These are phyloP conservation scores for Cladosporium sp. DNA, from an alignment of 2,329 filamentous ascomycete genomes.

Conservation along the genomic window DNA sequence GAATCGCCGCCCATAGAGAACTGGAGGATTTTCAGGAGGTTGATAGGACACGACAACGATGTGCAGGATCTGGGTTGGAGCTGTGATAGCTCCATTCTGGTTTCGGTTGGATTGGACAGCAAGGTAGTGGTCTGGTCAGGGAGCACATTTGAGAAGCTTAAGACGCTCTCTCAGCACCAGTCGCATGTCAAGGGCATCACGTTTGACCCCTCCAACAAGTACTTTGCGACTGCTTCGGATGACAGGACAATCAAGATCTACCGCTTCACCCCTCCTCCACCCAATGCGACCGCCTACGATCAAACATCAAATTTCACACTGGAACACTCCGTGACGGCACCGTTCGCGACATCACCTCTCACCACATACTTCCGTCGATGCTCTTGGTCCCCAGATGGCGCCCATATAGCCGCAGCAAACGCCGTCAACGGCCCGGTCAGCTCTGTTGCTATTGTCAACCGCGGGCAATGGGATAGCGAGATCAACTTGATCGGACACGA, in stretches of 20 bases:
- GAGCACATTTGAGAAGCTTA: conserved; percentile 95
- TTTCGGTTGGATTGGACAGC: conserved; percentile 94
- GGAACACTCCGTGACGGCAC: conserved; percentile 83
- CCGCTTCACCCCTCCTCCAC: conserved; percentile 84
- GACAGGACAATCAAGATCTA: conserved; percentile 97
- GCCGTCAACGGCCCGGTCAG: conserved; percentile 96
- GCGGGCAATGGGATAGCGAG: conserved; percentile 89
- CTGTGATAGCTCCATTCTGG: conserved; percentile 88
- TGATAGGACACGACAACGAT: conserved; percentile 97
- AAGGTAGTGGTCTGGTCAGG: conserved; percentile 99
- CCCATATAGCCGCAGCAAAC: conserved; percentile 95
- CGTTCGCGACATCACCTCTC: conserved; percentile 86
- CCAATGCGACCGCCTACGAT: conserved; percentile 91
- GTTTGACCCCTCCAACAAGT: conserved; percentile 98
- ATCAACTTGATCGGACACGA: conserved; percentile 98
- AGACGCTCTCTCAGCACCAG: conserved; percentile 87
- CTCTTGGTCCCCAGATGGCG: conserved; percentile 96
- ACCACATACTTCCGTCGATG: conserved; percentile 96
- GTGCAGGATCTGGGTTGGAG: conserved; percentile 98
- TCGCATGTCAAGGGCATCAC: conserved; percentile 99
- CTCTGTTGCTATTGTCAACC: conserved; percentile 92
- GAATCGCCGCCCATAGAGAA: conserved; percentile 94
- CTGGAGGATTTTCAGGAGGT: conserved; percentile 90
- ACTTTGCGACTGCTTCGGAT: conserved; percentile 96
- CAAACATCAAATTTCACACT: conserved; percentile 96